These are phyloP conservation scores for Paramyrothecium roridum DNA, from an alignment of 2,329 filamentous ascomycete species.

Conservation along the genomic window DNA sequence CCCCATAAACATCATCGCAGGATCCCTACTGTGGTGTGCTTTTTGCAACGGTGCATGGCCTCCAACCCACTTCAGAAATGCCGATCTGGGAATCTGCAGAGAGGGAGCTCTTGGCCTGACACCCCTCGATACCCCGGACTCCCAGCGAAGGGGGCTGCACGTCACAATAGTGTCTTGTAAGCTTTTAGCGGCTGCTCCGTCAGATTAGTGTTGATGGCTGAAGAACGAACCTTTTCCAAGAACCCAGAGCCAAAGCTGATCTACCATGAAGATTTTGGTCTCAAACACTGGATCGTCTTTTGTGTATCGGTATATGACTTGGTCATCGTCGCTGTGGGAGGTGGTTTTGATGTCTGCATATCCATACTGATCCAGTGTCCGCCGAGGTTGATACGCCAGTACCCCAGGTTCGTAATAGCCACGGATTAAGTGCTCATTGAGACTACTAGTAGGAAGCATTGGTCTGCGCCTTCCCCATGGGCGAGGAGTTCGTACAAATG, in stretches of 20 bases:
- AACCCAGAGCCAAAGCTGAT: constrained; percentile 6
- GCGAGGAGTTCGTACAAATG: neutral
- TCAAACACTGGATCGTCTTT: neutral
- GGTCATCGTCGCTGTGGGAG: constrained; percentile 3
- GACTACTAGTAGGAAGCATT: neutral
- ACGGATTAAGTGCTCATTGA: constrained; percentile 2
- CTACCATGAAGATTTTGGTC: constrained; percentile 8
- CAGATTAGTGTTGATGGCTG: neutral
- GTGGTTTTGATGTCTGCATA: constrained; percentile 5
- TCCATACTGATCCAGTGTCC: constrained; percentile 7
- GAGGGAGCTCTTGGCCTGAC: neutral
- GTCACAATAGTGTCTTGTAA: constrained; percentile 5
- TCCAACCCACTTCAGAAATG: neutral
- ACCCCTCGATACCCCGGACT: neutral
- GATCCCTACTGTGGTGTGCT: neutral
- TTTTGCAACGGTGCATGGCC: neutral
- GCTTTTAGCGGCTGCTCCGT: neutral
- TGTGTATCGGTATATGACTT: constrained; percentile 9
- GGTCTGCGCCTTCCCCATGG: neutral
- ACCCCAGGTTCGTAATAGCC: neutral
- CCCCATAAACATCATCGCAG: neutral
- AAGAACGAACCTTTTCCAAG: constrained; percentile 1
- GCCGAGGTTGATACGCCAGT: constrained; percentile 5
- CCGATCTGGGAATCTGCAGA: neutral
- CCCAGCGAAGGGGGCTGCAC: constrained; percentile 4